Evolutionary conservation across 768 basidiomycete genomes (phyloP), one percentile per base, ranked within the genome.

Genomic region (Russula virescens): DNA sequence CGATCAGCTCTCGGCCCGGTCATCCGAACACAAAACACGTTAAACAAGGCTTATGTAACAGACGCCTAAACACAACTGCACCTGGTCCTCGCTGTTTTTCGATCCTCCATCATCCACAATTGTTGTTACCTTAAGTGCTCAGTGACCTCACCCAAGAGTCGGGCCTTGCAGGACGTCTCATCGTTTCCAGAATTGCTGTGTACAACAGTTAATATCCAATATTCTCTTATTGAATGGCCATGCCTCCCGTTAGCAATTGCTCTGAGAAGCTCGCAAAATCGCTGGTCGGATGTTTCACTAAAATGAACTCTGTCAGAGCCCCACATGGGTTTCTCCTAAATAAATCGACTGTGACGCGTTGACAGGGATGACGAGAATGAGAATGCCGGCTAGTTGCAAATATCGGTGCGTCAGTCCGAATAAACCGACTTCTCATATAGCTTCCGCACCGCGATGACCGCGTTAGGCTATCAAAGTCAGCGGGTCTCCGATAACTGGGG

Each of bases 341-440:
- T 84, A 81, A 68, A 81, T 74, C 21, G 83, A 84, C 69, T 83
- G 81, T 63, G 86, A 87, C 61, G 83, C 84, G 76, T 85, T 47
- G 83, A 75, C 67, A 81, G 82, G 2, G 74, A 74, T 60, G 81
- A 81, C 8, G 78, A 11, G 38, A n/a, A n/a, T n/a, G n/a, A 35
- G 34, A 10, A 35, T 11, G 38, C 38, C 38, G 13, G 38, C 38
- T 14, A 11, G 8, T 38, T 9, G 13, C 38, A 38, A 9, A 11
- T 14, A 38, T 6, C 38, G 13, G 38, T 38, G 38, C 38, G 38
- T 38, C 10, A 14, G 78, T 74, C 13, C 73, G 66, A 81, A 80
- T 55, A 73, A 82, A 56, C 84, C 84, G 4, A 81, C 77, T 9
- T 76, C 85, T 68, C 86, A 87, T 65, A 81, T 78, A 10, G 82